phyloP scores from a whole-genome alignment of 768 basidiomycete genomes.

The Tricholoma sp. region DNA sequence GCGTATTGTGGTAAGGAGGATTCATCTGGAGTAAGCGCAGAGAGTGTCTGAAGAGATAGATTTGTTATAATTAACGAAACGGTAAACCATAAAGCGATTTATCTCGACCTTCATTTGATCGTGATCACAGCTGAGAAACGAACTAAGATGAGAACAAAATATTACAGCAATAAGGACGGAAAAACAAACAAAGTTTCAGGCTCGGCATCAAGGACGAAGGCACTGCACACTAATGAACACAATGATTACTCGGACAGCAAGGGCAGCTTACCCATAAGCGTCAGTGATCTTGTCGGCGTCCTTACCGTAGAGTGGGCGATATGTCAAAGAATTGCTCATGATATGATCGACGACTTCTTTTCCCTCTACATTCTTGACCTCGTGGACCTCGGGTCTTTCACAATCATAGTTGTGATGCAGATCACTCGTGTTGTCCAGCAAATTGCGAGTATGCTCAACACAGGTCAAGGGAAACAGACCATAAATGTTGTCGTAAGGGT shows the following conservation, averaged over 20 bases:
- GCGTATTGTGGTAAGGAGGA: slow-evolving; percentile 12
- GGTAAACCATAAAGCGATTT: not conserved
- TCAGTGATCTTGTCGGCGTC: slow-evolving; percentile 12
- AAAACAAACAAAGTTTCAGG: slow-evolving; percentile 11
- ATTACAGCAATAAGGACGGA: not conserved
- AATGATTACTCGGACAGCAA: not conserved
- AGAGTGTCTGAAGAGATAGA: slow-evolving; percentile 11
- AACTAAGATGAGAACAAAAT: not conserved
- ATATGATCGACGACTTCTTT: slow-evolving; percentile 15
- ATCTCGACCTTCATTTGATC: slow-evolving; percentile 17
- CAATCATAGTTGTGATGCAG: slow-evolving; percentile 2
- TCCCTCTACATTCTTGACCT: slow-evolving; percentile 8
- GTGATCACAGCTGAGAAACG: slow-evolving; percentile 13
- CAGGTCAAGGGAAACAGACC: slow-evolving; percentile 18
- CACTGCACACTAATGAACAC: not conserved
- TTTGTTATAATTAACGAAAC: not conserved
- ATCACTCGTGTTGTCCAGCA: not conserved
- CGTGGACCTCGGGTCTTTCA: slow-evolving; percentile 6
- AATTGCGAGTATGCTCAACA: slow-evolving; percentile 2
- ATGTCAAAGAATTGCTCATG: slow-evolving; percentile 12
- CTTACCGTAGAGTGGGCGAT: slow-evolving; percentile 10
- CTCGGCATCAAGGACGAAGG: slow-evolving; percentile 17
- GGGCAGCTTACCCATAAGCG: slow-evolving; percentile 14
- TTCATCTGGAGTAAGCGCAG: slow-evolving; percentile 15
- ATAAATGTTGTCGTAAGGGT: slow-evolving; percentile 18